These are phyloP conservation scores for Botryotinia narcissicola DNA, from an alignment of 2,329 filamentous ascomycete genomes.

Conservation along the genomic window DNA sequence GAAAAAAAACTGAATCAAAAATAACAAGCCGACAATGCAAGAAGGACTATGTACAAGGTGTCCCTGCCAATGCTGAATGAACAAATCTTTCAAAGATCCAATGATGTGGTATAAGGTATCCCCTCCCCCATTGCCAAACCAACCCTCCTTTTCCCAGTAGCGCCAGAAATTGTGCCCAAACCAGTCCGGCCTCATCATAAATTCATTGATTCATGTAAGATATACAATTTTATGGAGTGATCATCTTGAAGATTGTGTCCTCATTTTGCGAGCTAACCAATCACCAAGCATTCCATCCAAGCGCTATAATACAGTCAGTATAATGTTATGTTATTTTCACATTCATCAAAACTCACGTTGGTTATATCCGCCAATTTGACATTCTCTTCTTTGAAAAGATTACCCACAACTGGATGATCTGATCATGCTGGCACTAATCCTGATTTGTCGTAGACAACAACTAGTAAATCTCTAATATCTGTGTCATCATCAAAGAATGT, in stretches of 20 bases:
- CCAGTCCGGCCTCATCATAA: constrained; percentile 30
- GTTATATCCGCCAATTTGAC: constrained; percentile 84
- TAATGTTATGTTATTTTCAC: not conserved
- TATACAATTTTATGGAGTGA: constrained; percentile 12
- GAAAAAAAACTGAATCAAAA: not conserved
- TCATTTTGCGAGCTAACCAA: constrained; percentile 72
- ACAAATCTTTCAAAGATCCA: constrained; percentile 25
- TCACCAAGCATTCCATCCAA: constrained; percentile 83
- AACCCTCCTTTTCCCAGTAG: constrained; percentile 22
- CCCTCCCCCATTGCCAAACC: constrained; percentile 14
- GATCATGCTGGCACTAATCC: constrained; percentile 73
- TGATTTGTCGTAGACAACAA: constrained; percentile 89
- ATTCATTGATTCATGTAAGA: constrained; percentile 36
- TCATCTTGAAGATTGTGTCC: constrained; percentile 41
- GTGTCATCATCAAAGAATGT: constrained; percentile 88
- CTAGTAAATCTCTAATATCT: constrained; percentile 84
- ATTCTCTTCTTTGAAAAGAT: constrained; percentile 83
- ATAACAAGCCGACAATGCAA: constrained; percentile 18
- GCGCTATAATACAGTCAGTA: constrained; percentile 49
- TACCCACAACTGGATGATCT: constrained; percentile 81
- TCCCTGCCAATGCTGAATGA: constrained; percentile 17
- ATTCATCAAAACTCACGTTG: constrained; percentile 50
- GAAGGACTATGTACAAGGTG: constrained; percentile 18
- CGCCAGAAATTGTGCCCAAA: constrained; percentile 25
- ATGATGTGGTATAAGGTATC: constrained; percentile 23